These are phyloP conservation scores for Choiromyces venosus DNA, from an alignment of 495 filamentous ascomycete genomes.

Conservation along the genomic window DNA sequence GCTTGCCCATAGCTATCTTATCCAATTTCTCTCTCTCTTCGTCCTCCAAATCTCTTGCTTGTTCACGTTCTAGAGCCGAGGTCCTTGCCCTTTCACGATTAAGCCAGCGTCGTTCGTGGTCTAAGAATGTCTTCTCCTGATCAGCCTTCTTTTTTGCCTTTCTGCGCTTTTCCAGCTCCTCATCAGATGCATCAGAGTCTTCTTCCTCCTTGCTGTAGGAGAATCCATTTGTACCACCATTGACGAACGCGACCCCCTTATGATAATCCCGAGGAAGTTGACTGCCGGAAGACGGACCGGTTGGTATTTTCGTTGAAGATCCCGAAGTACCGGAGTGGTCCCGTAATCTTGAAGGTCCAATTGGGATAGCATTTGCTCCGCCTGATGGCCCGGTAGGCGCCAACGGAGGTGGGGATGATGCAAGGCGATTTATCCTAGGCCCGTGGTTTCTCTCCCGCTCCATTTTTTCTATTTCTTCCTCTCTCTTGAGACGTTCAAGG, in stretches of 20 bases:
- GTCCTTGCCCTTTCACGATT: slow-evolving; percentile 79
- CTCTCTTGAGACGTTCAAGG: slow-evolving; percentile 73
- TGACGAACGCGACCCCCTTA: slow-evolving; percentile 80
- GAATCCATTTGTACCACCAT: slow-evolving; percentile 66
- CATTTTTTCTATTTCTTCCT: slow-evolving; percentile 87
- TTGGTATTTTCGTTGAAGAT: slow-evolving; percentile 37
- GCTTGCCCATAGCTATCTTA: slow-evolving; percentile 65
- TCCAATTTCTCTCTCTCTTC: slow-evolving; percentile 52
- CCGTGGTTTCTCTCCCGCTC: slow-evolving; percentile 70
- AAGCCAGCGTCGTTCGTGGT: slow-evolving; percentile 83
- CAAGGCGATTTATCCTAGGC: slow-evolving; percentile 59
- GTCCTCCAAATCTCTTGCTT: slow-evolving; percentile 69
- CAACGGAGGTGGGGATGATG: slow-evolving; percentile 52
- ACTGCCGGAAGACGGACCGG: slow-evolving; percentile 67
- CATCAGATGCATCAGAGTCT: slow-evolving; percentile 80
- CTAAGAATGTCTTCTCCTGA: slow-evolving; percentile 72
- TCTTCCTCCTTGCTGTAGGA: slow-evolving; percentile 64
- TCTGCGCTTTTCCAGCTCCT: slow-evolving; percentile 72
- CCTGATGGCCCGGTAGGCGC: slow-evolving; percentile 66
- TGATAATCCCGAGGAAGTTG: slow-evolving; percentile 74
- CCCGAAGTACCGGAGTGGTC: slow-evolving; percentile 22
- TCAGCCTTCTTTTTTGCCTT: slow-evolving; percentile 66
- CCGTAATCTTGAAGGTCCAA: slow-evolving; percentile 58
- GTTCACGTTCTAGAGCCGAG: slow-evolving; percentile 76
- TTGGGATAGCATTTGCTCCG: slow-evolving; percentile 73